phyloP scores from a whole-genome alignment of 768 basidiomycete genomes.

The Boletales sp. region DNA sequence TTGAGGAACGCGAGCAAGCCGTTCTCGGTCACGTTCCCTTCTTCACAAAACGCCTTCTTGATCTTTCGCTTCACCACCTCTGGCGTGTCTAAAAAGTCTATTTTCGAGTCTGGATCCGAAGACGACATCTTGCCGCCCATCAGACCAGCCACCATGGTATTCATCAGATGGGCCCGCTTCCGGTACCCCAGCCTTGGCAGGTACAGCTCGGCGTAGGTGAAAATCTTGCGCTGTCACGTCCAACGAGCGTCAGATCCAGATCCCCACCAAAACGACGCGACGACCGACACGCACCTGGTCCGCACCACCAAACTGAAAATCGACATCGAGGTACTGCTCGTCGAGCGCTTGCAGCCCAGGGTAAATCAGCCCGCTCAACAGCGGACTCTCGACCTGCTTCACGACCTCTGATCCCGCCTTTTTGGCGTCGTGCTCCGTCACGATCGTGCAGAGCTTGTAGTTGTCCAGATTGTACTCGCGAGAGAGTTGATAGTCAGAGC shows the following conservation, averaged over 20 bases:
- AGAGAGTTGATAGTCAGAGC: slow-evolving; percentile 90
- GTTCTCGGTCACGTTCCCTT: slow-evolving; percentile 85
- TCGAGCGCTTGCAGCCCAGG: slow-evolving; percentile 96
- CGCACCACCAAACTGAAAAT: slow-evolving; percentile 97
- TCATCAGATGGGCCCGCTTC: slow-evolving; percentile 98
- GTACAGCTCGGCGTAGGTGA: slow-evolving; percentile 95
- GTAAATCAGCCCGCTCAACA: slow-evolving; percentile 90
- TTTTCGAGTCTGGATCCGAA: slow-evolving; percentile 96
- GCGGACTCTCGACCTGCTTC: slow-evolving; percentile 90
- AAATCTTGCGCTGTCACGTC: slow-evolving; percentile 83
- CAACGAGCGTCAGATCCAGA: neutral
- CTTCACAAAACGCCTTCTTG: slow-evolving; percentile 90
- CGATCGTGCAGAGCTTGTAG: slow-evolving; percentile 86
- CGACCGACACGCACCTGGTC: slow-evolving; percentile 69
- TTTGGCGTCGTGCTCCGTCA: slow-evolving; percentile 94
- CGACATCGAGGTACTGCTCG: slow-evolving; percentile 92
- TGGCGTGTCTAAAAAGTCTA: slow-evolving; percentile 91
- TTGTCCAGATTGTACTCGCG: slow-evolving; percentile 93
- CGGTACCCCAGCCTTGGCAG: slow-evolving; percentile 89
- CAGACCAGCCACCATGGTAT: slow-evolving; percentile 93
- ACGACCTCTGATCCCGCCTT: slow-evolving; percentile 99
- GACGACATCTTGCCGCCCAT: slow-evolving; percentile 98
- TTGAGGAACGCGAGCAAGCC: slow-evolving; percentile 82
- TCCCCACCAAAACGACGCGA: neutral
- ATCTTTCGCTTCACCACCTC: slow-evolving; percentile 85